A percentile compares a stretch with the other conserved stretches of the same genome.
Evolutionary conservation across 371 early-diverging fungal genomes (phyloP).

Genomic region (Mucor irregularis): DNA sequence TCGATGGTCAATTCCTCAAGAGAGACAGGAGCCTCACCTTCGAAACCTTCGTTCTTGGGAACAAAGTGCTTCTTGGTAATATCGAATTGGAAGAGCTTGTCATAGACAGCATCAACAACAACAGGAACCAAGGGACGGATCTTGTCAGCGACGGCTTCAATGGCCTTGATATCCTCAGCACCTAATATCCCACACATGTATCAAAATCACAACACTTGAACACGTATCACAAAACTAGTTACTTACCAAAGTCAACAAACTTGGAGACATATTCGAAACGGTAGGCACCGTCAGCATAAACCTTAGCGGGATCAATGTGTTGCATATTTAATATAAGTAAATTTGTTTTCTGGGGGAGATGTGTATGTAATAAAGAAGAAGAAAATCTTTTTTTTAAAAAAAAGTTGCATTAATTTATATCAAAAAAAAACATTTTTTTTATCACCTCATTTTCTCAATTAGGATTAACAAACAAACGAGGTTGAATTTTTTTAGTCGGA

Average conservation of each 20-base stretch:
- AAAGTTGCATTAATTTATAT: conserved; percentile 3
- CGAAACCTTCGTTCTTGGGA: conserved; percentile 70
- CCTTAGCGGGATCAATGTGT: conserved; percentile 18
- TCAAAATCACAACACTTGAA: too few species aligned
- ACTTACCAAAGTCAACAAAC: conserved; percentile 29
- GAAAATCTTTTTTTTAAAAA: conserved; percentile 2
- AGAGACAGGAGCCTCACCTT: conserved; percentile 45
- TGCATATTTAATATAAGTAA: conserved; percentile 15
- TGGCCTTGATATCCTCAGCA: conserved; percentile 50
- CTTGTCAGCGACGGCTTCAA: conserved; percentile 64
- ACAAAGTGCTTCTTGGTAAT: conserved; percentile 66
- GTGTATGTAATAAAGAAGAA: neutral
- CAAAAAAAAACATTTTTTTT: neutral
- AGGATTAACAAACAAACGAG: conserved; percentile 15
- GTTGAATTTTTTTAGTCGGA: neutral
- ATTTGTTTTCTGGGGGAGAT: neutral
- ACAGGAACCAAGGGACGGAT: conserved; percentile 74
- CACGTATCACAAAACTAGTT: neutral
- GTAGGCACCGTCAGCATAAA: conserved; percentile 20
- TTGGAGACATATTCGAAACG: conserved; percentile 23
- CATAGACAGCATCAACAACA: conserved; percentile 78
- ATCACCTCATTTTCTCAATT: conserved; percentile 19
- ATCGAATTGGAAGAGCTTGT: conserved; percentile 62
- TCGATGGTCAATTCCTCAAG: conserved; percentile 54
- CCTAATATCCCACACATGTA: too few species aligned